Conservation (phyloP, 2,329 filamentous ascomycete species). For the Penicillium sp. region DNA sequence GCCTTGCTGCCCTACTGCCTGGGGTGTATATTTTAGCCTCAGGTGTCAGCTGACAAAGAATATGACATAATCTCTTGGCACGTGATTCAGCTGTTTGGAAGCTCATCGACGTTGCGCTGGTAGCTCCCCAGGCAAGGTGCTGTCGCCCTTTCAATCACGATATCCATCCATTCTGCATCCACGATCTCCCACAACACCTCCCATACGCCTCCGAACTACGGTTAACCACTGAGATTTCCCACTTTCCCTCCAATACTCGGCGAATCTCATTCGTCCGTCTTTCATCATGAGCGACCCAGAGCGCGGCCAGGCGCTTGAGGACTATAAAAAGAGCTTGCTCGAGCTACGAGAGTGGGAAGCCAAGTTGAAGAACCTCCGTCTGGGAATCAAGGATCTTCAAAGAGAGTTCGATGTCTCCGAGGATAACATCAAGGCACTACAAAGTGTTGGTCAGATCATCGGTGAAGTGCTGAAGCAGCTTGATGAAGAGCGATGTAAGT, state of each 20-base stretch:
- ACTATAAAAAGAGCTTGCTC: conserved; percentile 78
- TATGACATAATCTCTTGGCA: conserved; percentile 22
- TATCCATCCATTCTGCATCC: conserved; percentile 12
- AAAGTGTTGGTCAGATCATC: conserved; percentile 99
- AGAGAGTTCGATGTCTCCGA: conserved; percentile 96
- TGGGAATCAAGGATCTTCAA: conserved; percentile 94
- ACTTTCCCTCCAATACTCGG: neutral
- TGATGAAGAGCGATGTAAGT: conserved; percentile 95
- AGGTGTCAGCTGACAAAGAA: conserved; percentile 12
- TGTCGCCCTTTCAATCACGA: conserved; percentile 17
- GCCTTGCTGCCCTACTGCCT: conserved; percentile 12
- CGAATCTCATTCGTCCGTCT: conserved; percentile 9
- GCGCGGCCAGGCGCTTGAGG: conserved; percentile 68
- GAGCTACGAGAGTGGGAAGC: conserved; percentile 99
- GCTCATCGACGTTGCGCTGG: conserved; percentile 23
- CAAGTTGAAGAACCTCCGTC: conserved; percentile 88
- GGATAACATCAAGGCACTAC: conserved; percentile 98
- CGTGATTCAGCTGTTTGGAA: conserved; percentile 17
- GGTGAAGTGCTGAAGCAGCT: conserved; percentile 98
- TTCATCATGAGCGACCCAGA: conserved; percentile 53
- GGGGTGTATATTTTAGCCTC: neutral
- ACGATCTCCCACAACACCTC: neutral
- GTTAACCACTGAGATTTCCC: neutral
- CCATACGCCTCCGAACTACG: neutral
- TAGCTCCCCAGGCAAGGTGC: conserved; percentile 31